Conservation (phyloP, 1,284 basidiomycete genomes). For the Tilletia horrida region DNA sequence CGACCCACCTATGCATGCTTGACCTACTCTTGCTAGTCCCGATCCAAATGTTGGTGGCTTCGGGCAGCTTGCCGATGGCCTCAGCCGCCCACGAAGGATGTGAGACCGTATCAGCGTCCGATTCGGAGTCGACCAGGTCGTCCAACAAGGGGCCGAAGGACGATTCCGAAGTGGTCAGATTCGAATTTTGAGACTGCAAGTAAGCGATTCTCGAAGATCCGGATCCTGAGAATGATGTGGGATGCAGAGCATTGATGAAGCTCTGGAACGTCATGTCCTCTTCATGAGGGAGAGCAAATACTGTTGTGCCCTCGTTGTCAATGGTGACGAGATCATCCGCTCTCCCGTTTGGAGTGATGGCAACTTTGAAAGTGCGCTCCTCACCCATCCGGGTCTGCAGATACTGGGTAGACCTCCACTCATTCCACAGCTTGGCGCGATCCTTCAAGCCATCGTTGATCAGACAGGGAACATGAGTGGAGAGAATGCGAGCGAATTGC, state of each 20-base stretch:
- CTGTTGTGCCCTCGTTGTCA: slow-evolving; percentile 18
- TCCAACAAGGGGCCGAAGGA: slow-evolving; percentile 37
- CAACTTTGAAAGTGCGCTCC: slow-evolving; percentile 30
- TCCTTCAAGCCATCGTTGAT: slow-evolving; percentile 28
- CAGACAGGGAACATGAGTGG: slow-evolving; percentile 30
- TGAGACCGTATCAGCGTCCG: background rate
- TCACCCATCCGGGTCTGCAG: slow-evolving; percentile 32
- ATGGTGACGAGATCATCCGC: slow-evolving; percentile 40
- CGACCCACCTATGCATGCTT: slow-evolving; percentile 23
- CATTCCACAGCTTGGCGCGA: slow-evolving; percentile 18
- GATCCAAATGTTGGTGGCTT: slow-evolving; percentile 49
- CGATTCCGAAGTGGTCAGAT: slow-evolving; percentile 27
- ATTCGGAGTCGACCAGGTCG: slow-evolving; percentile 25
- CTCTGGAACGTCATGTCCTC: slow-evolving; percentile 28
- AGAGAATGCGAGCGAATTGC: slow-evolving; percentile 9
- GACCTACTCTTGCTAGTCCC: slow-evolving; percentile 34
- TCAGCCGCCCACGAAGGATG: slow-evolving; percentile 35
- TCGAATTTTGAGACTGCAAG: slow-evolving; percentile 48
- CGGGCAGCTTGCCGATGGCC: slow-evolving; percentile 36
- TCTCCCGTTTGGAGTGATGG: slow-evolving; percentile 43
- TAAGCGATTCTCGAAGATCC: slow-evolving; percentile 28
- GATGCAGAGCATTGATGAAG: slow-evolving; percentile 27
- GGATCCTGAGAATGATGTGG: too few species aligned
- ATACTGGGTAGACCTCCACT: slow-evolving; percentile 38
- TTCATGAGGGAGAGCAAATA: slow-evolving; percentile 45